Conservation (phyloP, 192 early-diverging fungal genomes). For the Coemansia sp. region DNA sequence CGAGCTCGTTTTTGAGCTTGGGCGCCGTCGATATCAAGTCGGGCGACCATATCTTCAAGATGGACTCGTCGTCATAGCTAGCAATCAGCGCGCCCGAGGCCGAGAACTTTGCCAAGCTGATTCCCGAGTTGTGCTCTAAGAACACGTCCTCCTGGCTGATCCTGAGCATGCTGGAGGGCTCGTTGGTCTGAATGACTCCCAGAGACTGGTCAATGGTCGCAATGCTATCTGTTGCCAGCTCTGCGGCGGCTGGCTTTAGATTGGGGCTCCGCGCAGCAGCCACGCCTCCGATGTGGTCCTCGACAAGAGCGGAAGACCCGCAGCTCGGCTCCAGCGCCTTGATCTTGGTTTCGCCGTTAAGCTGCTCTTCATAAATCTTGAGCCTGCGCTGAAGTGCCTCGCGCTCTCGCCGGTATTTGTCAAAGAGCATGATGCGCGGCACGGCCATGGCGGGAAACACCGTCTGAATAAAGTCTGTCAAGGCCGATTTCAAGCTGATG, state of each 20-base stretch:
- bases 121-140: slow-evolving; percentile 52
- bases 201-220: slow-evolving; percentile 4
- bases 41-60: slow-evolving; percentile 54
- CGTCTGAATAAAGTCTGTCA: slow-evolving; percentile 52
- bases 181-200: slow-evolving; percentile 25
- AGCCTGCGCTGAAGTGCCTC: slow-evolving; percentile 36
- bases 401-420: slow-evolving; percentile 39
- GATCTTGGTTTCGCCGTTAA: slow-evolving; percentile 45
- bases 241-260: slow-evolving; percentile 1
- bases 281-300: slow-evolving; percentile 46
- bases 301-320: slow-evolving; percentile 29
- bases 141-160: slow-evolving; percentile 56
- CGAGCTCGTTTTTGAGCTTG: slow-evolving; percentile 54
- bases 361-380: slow-evolving; percentile 31
- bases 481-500: slow-evolving; percentile 30
- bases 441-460: slow-evolving; percentile 55
- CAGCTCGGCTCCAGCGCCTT: slow-evolving; percentile 17
- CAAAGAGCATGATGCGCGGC: slow-evolving; percentile 55
- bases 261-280: slow-evolving; percentile 13
- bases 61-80: slow-evolving; percentile 57
- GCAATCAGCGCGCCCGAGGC: slow-evolving; percentile 48
- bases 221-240: neutral
- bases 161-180: slow-evolving; percentile 38
- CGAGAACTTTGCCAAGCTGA: slow-evolving; percentile 50
- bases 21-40: slow-evolving; percentile 33